Conservation (phyloP, 768 basidiomycete genomes). For the Hemileccinum rubropunctum region DNA sequence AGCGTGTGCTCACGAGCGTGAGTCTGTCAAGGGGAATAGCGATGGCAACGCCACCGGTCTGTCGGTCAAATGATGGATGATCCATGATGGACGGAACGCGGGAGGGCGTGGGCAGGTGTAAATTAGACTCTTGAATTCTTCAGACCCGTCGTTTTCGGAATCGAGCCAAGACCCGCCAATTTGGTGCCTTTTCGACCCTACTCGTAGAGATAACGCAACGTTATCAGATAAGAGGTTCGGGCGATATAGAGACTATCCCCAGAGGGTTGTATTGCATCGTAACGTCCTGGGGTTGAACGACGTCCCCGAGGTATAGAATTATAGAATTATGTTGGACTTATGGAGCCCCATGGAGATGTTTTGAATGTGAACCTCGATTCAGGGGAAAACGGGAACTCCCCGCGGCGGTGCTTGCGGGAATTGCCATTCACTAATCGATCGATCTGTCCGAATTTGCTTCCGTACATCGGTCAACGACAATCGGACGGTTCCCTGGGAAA, state of each 20-base stretch:
- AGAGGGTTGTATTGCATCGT: constrained; percentile 24
- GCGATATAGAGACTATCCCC: constrained; percentile 13
- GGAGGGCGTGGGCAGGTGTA: constrained; percentile 1
- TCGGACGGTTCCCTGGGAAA: constrained; percentile 4
- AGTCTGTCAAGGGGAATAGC: background rate
- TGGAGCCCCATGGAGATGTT: background rate
- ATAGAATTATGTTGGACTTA: background rate
- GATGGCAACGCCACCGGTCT: background rate
- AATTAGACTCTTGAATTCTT: constrained; percentile 1
- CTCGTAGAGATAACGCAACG: background rate
- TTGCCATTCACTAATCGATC: constrained; percentile 8
- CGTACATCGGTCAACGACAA: constrained; percentile 1
- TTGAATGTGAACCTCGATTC: constrained; percentile 6
- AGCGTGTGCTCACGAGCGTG: background rate
- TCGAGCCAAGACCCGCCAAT: constrained; percentile 3
- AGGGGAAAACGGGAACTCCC: constrained; percentile 4
- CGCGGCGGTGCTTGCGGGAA: constrained; percentile 8
- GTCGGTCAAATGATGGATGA: constrained; percentile 3
- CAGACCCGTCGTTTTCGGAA: constrained; percentile 7
- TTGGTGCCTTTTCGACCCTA: constrained; percentile 15
- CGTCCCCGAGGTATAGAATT: background rate
- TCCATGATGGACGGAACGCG: constrained; percentile 3
- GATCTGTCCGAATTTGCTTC: background rate
- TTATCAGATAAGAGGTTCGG: constrained; percentile 9
- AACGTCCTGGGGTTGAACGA: background rate